Evolutionary conservation across 2,329 filamentous ascomycete species (phyloP), one percentile per base, ranked within the genome.

Genomic region (Raffaelea albimanens): DNA sequence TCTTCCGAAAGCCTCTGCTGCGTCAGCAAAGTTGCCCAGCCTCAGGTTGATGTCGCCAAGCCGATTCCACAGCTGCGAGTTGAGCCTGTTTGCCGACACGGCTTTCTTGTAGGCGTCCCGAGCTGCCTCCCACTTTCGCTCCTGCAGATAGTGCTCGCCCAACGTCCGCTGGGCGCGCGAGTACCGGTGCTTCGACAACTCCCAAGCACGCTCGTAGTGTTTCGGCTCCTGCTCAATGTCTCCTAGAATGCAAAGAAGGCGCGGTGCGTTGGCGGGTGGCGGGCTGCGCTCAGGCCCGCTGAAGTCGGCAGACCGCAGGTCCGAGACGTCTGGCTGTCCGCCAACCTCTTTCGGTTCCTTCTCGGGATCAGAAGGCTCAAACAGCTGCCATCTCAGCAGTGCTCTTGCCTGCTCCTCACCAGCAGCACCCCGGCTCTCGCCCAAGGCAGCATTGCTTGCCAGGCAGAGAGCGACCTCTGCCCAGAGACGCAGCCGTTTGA

Each of bases 391-490:
- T 46, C 87, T 79, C 16, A 97, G 70, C 43, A 96, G 76, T 3
- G 75, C 76, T 47, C 78, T 80, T 2, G 89, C 93, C 59, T 93
- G 93, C 21, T 85, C 85, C 64, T 96, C 90, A 2, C 74, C 76
- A 5, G 74, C 74, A 20, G 67, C 68, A 1, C 76, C 76, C 5
- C 76, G 67, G 2, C 66, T 79, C 45, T 80, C 76, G 4, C 82
- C 75, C n/a, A 83, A 76, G 0, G 66, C 70, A 19, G 67, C 77
- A 41, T 62, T 72, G 60, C 67, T 73, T 13, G 88, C 90, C 57
- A 88, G 83, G 62, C 93, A 98, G 2, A 98, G 73, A 0, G 93
- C 91, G 4, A 90, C 88, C 66, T 98, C 93, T 1, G 93, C 87
- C 89, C 93, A 97, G 63, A 97, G 83, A 48, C 89, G 82, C 18